Conservation (phyloP, 2,329 filamentous ascomycete genomes). For the Aspergillus fijiensis region DNA sequence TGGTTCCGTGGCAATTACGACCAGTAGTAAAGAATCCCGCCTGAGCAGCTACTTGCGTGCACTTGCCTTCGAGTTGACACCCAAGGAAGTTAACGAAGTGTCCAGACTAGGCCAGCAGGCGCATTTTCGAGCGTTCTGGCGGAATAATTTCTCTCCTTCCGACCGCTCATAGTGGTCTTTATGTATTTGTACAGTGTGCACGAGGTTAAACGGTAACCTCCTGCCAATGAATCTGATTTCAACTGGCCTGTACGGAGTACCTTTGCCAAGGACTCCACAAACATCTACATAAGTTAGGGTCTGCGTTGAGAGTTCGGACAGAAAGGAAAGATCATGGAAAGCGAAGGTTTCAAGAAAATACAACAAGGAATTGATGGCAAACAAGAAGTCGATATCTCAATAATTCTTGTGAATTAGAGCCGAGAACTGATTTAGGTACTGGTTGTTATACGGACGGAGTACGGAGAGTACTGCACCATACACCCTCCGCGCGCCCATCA, state of each 20-base stretch:
- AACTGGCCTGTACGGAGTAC: background rate
- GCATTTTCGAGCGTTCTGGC: constrained; percentile 55
- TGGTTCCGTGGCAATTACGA: constrained; percentile 59
- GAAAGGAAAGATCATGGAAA: too few relatives aligned
- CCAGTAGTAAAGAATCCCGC: constrained; percentile 59
- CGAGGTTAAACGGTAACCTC: background rate
- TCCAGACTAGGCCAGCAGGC: constrained; percentile 50
- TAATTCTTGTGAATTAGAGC: too few relatives aligned
- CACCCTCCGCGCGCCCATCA: background rate
- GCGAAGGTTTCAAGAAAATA: too few relatives aligned
- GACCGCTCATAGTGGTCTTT: constrained; percentile 36
- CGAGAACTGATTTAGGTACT: too few relatives aligned
- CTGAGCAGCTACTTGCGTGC: constrained; percentile 58
- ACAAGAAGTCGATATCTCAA: too few relatives aligned
- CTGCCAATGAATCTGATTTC: background rate
- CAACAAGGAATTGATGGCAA: too few relatives aligned
- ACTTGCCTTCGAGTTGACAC: constrained; percentile 59
- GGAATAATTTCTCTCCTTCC: constrained; percentile 47
- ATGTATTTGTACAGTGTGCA: background rate
- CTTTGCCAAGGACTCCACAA: too few relatives aligned
- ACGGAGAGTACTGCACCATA: too few relatives aligned
- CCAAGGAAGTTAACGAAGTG: constrained; percentile 57
- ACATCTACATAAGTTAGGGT: too few relatives aligned
- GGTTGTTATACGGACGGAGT: too few relatives aligned
- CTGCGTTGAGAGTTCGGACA: too few relatives aligned